Base-by-base conservation (phyloP, 2,329 filamentous ascomycete genomes). In the Emergomyces orientalis region DNA sequence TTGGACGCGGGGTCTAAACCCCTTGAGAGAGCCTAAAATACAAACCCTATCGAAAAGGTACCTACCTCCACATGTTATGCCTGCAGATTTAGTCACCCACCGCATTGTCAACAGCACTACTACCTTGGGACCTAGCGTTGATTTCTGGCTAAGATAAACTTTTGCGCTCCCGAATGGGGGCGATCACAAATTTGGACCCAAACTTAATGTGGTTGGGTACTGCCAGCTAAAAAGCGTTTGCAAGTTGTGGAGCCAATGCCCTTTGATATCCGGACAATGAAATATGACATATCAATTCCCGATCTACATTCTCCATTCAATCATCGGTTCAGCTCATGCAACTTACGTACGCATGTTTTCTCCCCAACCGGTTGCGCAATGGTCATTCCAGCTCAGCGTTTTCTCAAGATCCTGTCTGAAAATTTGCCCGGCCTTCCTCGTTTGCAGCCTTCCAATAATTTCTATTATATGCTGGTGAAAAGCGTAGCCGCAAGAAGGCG, bases 251-350 rank as follows among this genome's bases (percentile, higher is more conserved):
- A 25, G 54, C 32, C 54, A 56, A 56, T 39, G 13, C 34, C 32
- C n/a, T 41, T 56, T 56, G 34, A 25, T 37, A 3, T 14, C 41
- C 32, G 13, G n/a, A 56, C n/a, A 13, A 25, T 6, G 54, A 27
- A 56, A 56, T 56, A 13, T 56, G 54, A 56, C 22, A 25, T 56
- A 25, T 56, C 54, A 56, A 56, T 25, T 25, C 11, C 54, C n/a
- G 54, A 56, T 54, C 51, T 22, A 9, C 51, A n/a, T 54, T 34
- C 17, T 34, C 32, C 34, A 39, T 39, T 56, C 30, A 39, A 39
- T 25, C 17, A 27, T 56, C 54, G n/a, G 54, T 25, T 56, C 22
- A 39, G 34, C 54, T 41, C 54, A 41, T 56, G 34, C 54, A 56
- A 25, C 2, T n/a, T 22, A 19, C 14, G 32, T 34, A 19, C 19